A percentile compares a stretch with the other conserved stretches of the same genome.
These are phyloP conservation scores for Trifolium dubium DNA, from an alignment of 306 rosid species.

Conservation along the genomic window DNA sequence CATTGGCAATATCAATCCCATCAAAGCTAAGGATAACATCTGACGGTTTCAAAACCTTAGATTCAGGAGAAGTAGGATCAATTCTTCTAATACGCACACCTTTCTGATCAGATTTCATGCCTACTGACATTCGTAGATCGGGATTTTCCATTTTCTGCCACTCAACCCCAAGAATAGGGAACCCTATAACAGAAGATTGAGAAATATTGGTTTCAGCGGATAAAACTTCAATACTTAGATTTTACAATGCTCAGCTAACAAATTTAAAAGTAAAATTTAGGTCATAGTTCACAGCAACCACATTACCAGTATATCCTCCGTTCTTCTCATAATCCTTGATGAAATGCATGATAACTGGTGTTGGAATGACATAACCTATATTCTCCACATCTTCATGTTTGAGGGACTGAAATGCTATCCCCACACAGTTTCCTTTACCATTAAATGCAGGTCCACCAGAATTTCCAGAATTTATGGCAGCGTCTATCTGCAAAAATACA, in stretches of 20 bases:
- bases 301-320: slow-evolving; percentile 81
- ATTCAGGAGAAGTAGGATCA: slow-evolving; percentile 91
- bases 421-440: slow-evolving; percentile 90
- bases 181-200: slow-evolving; percentile 57
- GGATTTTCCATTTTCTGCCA: slow-evolving; percentile 99
- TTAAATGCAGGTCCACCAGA: slow-evolving; percentile 99
- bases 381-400: slow-evolving; percentile 94
- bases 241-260: slow-evolving; percentile 26
- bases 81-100: slow-evolving; percentile 96
- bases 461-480: slow-evolving; percentile 96
- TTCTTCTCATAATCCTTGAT: slow-evolving; percentile 90
- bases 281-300: slow-evolving; percentile 37
- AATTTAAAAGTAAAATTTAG: slow-evolving; percentile 31
- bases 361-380: slow-evolving; percentile 95
- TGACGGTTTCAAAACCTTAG: slow-evolving; percentile 81
- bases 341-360: slow-evolving; percentile 94
- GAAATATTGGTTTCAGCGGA: slow-evolving; percentile 21
- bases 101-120: slow-evolving; percentile 87
- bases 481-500: slow-evolving; percentile 75
- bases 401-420: slow-evolving; percentile 98
- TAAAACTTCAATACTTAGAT: slow-evolving; percentile 11
- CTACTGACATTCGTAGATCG: slow-evolving; percentile 77
- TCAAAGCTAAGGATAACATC: slow-evolving; percentile 96
- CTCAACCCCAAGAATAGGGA: slow-evolving; percentile 94
- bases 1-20: slow-evolving; percentile 90